Conservation (phyloP, 352 stramenopile species). For the Thalassiosira exigua region DNA sequence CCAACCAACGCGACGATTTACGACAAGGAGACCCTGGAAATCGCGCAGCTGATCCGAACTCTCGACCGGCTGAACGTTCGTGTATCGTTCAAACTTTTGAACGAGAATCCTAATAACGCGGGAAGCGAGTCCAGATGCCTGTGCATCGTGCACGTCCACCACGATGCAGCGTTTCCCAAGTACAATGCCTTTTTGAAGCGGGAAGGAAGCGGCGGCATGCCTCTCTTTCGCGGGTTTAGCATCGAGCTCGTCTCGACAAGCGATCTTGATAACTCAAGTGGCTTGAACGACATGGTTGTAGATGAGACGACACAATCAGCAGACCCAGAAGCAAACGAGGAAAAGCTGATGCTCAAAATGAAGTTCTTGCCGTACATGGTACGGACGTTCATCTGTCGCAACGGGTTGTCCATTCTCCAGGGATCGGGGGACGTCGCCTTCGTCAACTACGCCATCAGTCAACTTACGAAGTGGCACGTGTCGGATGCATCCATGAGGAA, state of each 20-base stretch:
- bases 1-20: conserved; percentile 4
- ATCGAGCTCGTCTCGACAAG: conserved; percentile 60
- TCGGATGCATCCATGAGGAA: conserved; percentile 57
- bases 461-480: conserved; percentile 72
- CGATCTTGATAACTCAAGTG: conserved; percentile 10
- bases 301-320: neutral
- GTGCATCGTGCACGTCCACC: conserved; percentile 73
- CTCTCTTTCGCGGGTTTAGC: conserved; percentile 80
- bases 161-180: conserved; percentile 75
- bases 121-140: conserved; percentile 42
- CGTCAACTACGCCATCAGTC: conserved; percentile 47
- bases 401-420: conserved; percentile 67
- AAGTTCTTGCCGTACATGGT: conserved; percentile 86
- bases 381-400: conserved; percentile 81
- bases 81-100: conserved; percentile 62
- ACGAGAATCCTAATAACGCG: conserved; percentile 36
- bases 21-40: conserved; percentile 69
- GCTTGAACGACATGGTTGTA: conserved; percentile 2
- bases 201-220: conserved; percentile 48
- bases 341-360: conserved; percentile 84
- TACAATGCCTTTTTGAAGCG: conserved; percentile 52
- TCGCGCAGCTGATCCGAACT: conserved; percentile 68
- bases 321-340: conserved; percentile 16
- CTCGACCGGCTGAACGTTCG: conserved; percentile 59
- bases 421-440: conserved; percentile 54